Conservation (phyloP, 2,329 filamentous ascomycete species). For the Aspergillus sp. region DNA sequence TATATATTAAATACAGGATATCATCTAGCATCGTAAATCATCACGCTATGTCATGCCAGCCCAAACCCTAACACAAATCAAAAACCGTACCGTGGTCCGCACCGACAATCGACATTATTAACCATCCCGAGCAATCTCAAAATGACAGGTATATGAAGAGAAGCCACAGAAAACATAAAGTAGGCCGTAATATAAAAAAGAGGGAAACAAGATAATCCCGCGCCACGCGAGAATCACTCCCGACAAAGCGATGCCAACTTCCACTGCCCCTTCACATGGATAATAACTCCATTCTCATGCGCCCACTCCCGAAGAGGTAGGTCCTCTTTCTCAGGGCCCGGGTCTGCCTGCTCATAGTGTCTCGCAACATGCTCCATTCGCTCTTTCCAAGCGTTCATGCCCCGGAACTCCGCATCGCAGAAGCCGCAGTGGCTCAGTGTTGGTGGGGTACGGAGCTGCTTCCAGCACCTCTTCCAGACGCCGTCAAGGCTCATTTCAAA, state of each 20-base stretch:
- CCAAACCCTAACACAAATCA: not conserved
- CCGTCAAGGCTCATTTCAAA: conserved; percentile 56
- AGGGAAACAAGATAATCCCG: conserved; percentile 27
- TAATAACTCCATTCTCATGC: conserved; percentile 34
- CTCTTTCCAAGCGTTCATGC: conserved; percentile 69
- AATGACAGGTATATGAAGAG: not conserved
- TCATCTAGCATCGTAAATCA: not conserved
- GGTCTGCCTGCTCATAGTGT: conserved; percentile 67
- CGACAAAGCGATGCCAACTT: conserved; percentile 20
- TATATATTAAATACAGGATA: conserved; percentile 7
- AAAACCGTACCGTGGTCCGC: not conserved
- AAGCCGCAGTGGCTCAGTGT: conserved; percentile 58
- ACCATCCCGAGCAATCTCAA: not conserved
- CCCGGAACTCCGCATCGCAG: conserved; percentile 63
- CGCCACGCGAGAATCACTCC: conserved; percentile 2
- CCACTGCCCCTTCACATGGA: conserved; percentile 20
- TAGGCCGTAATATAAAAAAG: not conserved
- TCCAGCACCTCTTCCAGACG: conserved; percentile 60
- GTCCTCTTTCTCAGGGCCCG: conserved; percentile 38
- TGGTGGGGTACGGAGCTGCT: conserved; percentile 63
- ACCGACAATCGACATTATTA: not conserved
- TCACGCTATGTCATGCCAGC: not conserved
- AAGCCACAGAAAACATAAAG: not conserved
- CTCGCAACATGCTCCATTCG: conserved; percentile 84
- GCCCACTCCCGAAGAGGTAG: conserved; percentile 43